phyloP scores from a whole-genome alignment of 495 filamentous ascomycete species.

The Xylaria palmicola region DNA sequence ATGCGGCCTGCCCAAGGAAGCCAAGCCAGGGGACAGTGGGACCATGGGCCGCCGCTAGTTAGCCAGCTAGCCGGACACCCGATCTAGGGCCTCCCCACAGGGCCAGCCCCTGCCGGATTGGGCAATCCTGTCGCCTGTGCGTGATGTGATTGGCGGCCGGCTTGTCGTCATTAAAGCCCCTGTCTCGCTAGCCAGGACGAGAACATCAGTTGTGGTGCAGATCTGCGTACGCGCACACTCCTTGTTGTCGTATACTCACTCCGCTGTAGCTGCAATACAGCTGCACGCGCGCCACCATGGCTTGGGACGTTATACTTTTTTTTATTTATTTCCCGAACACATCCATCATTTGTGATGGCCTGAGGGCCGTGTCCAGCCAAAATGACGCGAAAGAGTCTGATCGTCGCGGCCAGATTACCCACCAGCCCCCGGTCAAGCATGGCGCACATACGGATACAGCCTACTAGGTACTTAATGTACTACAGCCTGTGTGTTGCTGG shows the following conservation, averaged over 20 bases:
- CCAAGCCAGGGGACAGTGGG: background rate
- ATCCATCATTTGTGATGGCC: background rate
- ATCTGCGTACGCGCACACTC: conserved; percentile 2
- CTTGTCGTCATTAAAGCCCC: conserved; percentile 3
- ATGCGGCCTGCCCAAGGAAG: background rate
- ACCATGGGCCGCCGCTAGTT: background rate
- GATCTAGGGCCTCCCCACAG: background rate
- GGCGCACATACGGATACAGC: no score
- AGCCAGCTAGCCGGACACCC: conserved; percentile 8
- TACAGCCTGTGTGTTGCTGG: no score
- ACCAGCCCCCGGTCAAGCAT: no score
- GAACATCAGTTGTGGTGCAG: background rate
- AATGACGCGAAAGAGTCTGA: background rate
- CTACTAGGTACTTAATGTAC: no score
- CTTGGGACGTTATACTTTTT: background rate
- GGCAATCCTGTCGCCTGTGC: conserved; percentile 5
- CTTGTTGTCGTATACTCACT: no score
- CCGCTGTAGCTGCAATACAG: no score
- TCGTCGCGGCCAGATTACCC: no score
- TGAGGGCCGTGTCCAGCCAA: background rate
- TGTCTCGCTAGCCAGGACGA: background rate
- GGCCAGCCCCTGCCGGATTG: conserved; percentile 3
- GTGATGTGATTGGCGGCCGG: conserved; percentile 1
- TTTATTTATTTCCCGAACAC: background rate
- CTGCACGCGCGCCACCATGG: no score